Conservation (phyloP, 352 stramenopile genomes). For the Globisporangium iwayamae region DNA sequence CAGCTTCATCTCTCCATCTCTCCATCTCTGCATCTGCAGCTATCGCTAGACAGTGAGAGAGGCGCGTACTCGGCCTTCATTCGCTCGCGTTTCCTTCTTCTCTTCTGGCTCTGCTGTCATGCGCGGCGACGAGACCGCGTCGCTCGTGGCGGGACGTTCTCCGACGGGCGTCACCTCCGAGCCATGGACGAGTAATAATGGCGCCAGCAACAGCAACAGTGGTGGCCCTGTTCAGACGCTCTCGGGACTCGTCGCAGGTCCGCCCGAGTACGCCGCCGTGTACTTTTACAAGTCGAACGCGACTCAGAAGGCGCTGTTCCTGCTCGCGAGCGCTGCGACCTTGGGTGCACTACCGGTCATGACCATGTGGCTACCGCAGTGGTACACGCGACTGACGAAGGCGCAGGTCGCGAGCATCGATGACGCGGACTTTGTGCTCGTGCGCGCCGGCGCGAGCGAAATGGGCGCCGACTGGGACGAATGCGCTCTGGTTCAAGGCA, state of each 20-base stretch:
- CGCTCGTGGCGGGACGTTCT: constrained; percentile 13
- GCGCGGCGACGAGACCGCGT: constrained; percentile 15
- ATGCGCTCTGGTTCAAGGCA: constrained; percentile 28
- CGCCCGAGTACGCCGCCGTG: constrained; percentile 33
- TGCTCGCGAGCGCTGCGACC: constrained; percentile 33
- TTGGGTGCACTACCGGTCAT: constrained; percentile 40
- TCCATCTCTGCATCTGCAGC: too few relatives aligned
- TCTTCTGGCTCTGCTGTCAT: neutral
- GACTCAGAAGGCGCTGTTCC: constrained; percentile 39
- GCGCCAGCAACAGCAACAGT: neutral
- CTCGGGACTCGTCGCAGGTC: constrained; percentile 27
- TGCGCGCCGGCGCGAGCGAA: constrained; percentile 18
- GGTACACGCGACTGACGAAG: constrained; percentile 53
- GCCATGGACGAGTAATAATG: neutral
- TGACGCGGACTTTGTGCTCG: constrained; percentile 55
- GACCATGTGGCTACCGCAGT: constrained; percentile 52
- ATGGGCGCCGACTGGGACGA: constrained; percentile 32
- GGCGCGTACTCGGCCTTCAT: neutral
- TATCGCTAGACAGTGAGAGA: neutral
- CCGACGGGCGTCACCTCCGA: neutral
- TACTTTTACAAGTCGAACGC: constrained; percentile 34
- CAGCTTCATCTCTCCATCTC: too few relatives aligned
- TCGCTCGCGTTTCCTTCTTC: neutral
- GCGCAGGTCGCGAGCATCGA: constrained; percentile 30
- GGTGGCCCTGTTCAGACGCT: constrained; percentile 2